Conservation (phyloP, 805 yeast species). For the Vanderwaltozyma tropicalis region DNA sequence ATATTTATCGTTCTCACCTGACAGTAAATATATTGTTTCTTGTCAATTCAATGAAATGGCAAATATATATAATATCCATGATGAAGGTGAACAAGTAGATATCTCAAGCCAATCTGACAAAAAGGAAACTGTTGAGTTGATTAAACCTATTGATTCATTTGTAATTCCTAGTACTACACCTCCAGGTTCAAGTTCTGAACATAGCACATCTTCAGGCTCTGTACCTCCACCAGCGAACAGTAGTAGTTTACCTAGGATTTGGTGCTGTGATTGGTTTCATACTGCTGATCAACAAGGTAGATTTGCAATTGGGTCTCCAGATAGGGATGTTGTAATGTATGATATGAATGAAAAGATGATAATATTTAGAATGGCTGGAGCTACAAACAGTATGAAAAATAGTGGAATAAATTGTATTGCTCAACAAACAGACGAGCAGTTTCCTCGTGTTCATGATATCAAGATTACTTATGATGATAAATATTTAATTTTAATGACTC, state of each 20-base stretch:
- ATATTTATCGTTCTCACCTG: slow-evolving; percentile 67
- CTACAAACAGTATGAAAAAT: slow-evolving; percentile 2
- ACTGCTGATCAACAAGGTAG: slow-evolving; percentile 30
- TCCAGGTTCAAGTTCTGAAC: background rate
- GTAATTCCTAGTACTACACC: slow-evolving; percentile 7
- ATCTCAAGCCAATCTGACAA: slow-evolving; percentile 10
- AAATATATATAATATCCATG: slow-evolving; percentile 53
- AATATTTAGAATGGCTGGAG: slow-evolving; percentile 24
- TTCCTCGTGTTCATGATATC: slow-evolving; percentile 53
- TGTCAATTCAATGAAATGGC: slow-evolving; percentile 65
- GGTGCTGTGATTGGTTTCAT: slow-evolving; percentile 66
- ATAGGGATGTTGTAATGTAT: slow-evolving; percentile 47
- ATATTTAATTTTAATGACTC: slow-evolving; percentile 52
- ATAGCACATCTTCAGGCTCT: background rate
- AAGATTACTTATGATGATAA: slow-evolving; percentile 57
- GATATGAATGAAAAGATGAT: slow-evolving; percentile 23
- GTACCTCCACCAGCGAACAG: background rate
- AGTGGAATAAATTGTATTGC: slow-evolving; percentile 3
- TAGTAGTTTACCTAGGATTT: slow-evolving; percentile 27
- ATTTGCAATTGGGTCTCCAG: slow-evolving; percentile 70
- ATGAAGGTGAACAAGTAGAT: slow-evolving; percentile 24
- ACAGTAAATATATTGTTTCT: slow-evolving; percentile 54
- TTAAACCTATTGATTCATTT: slow-evolving; percentile 24
- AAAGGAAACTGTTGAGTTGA: slow-evolving; percentile 13
- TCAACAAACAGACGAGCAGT: slow-evolving; percentile 13